A percentile compares a stretch with the other conserved stretches of the same genome.
These are phyloP conservation scores for Tillandsia fasciculata DNA, from an alignment of 176 grass and related monocot genomes.

Conservation along the genomic window DNA sequence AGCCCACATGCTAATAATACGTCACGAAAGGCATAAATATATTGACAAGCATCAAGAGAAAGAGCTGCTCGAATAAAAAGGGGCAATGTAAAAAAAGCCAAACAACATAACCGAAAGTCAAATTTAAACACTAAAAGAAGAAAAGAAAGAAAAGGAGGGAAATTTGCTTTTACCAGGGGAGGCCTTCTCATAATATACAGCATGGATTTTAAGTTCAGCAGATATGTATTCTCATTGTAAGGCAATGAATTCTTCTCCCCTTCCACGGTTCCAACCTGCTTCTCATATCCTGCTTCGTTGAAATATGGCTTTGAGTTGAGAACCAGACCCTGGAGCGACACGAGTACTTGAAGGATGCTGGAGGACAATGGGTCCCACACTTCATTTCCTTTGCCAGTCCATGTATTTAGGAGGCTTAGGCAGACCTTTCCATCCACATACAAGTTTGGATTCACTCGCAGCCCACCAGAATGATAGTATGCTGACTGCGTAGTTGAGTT, in stretches of 20 bases:
- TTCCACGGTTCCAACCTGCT: slow-evolving; percentile 90
- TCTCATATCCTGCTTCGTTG: slow-evolving; percentile 96
- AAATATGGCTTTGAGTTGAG: slow-evolving; percentile 95
- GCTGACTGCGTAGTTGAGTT: slow-evolving; percentile 56
- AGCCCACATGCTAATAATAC: too few species aligned
- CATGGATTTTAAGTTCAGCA: slow-evolving; percentile 90
- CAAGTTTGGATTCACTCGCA: slow-evolving; percentile 96
- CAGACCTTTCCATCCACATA: slow-evolving; percentile 97
- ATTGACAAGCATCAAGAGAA: background rate
- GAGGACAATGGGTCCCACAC: slow-evolving; percentile 91
- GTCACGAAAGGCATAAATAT: too few species aligned
- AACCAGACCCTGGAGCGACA: slow-evolving; percentile 94
- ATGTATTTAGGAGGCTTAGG: slow-evolving; percentile 87
- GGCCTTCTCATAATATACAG: slow-evolving; percentile 84
- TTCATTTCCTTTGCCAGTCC: slow-evolving; percentile 93
- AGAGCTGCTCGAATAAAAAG: background rate
- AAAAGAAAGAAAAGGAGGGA: background rate
- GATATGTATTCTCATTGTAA: slow-evolving; percentile 96
- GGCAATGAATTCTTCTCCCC: slow-evolving; percentile 97
- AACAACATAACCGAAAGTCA: too few species aligned
- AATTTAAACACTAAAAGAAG: too few species aligned
- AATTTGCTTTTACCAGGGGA: slow-evolving; percentile 55
- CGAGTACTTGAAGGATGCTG: slow-evolving; percentile 86
- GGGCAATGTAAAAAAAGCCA: background rate
- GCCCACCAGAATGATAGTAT: slow-evolving; percentile 92